Percentiles rank a stretch among this genome's conserved stretches.
Conservation (phyloP, 2,329 filamentous ascomycete genomes). For the Monosporascus sp. region DNA sequence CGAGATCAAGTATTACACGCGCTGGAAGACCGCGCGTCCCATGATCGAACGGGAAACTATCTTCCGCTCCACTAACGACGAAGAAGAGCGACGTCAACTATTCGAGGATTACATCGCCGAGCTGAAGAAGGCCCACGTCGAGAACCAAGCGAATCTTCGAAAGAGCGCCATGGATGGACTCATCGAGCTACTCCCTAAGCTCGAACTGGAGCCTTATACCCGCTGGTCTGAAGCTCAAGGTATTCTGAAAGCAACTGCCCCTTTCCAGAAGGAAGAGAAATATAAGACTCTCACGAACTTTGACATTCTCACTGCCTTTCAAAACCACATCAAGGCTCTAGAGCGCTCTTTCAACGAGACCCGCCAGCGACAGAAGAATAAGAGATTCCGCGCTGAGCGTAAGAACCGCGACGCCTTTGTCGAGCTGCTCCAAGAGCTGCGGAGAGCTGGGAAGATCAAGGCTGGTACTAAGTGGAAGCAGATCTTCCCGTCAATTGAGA, state of each 20-base stretch:
- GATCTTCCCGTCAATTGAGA: slow-evolving; percentile 66
- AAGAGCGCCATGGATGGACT: slow-evolving; percentile 83
- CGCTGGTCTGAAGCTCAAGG: slow-evolving; percentile 88
- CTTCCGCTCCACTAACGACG: slow-evolving; percentile 84
- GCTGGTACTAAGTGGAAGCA: slow-evolving; percentile 87
- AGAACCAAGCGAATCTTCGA: slow-evolving; percentile 65
- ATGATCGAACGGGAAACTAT: slow-evolving; percentile 95
- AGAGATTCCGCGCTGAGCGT: slow-evolving; percentile 74
- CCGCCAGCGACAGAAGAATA: slow-evolving; percentile 79
- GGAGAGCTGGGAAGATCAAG: slow-evolving; percentile 73
- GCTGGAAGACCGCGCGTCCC: slow-evolving; percentile 91
- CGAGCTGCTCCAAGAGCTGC: slow-evolving; percentile 68
- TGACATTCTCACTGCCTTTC: slow-evolving; percentile 88
- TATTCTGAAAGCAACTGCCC: slow-evolving; percentile 70
- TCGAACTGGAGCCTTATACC: slow-evolving; percentile 88
- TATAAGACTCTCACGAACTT: slow-evolving; percentile 81
- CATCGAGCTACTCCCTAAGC: slow-evolving; percentile 66
- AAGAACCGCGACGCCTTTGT: slow-evolving; percentile 80
- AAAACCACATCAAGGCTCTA: slow-evolving; percentile 88
- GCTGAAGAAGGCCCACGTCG: slow-evolving; percentile 73
- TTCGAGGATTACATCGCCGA: slow-evolving; percentile 91
- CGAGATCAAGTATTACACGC: slow-evolving; percentile 94
- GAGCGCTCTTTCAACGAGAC: slow-evolving; percentile 89
- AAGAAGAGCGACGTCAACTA: slow-evolving; percentile 79
- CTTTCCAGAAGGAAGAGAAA: slow-evolving; percentile 75